Conservation (phyloP, 129 eudicot species). For the Rutidosis leptorrhynchoides region DNA sequence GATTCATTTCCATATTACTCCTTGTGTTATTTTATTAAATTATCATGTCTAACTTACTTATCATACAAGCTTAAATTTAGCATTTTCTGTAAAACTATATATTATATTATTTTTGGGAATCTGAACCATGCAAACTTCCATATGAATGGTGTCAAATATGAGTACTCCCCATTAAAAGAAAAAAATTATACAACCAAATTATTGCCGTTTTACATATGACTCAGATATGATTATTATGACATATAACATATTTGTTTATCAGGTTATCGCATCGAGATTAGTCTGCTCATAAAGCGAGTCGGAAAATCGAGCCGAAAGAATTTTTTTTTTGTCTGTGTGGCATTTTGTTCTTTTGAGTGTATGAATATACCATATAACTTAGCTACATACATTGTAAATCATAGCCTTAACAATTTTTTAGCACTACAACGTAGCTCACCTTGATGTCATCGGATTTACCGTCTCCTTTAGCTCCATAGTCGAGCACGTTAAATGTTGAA, state of each 20-base stretch:
- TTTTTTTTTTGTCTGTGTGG: background rate
- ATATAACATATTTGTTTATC: conserved; percentile 9
- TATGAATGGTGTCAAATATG: background rate
- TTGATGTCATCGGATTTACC: conserved; percentile 68
- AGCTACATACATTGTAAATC: background rate
- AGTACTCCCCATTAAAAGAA: conserved; percentile 4
- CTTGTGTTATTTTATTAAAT: background rate
- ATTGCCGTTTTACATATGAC: background rate
- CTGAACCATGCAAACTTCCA: conserved; percentile 21
- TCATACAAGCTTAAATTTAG: background rate
- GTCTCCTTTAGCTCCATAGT: conserved; percentile 84
- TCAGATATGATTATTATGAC: background rate
- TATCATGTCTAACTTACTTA: background rate
- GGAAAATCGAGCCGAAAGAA: no score
- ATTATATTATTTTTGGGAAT: conserved; percentile 9
- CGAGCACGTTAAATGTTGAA: conserved; percentile 44
- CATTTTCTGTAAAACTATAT: background rate
- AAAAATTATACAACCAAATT: background rate
- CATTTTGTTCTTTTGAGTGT: background rate
- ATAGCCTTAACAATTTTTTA: background rate
- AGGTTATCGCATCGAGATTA: no score
- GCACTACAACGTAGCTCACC: conserved; percentile 36
- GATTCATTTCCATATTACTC: background rate
- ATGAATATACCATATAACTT: background rate
- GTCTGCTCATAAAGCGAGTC: no score